phyloP scores from a whole-genome alignment of 352 stramenopile species.

The Pelagophyceae sp. region DNA sequence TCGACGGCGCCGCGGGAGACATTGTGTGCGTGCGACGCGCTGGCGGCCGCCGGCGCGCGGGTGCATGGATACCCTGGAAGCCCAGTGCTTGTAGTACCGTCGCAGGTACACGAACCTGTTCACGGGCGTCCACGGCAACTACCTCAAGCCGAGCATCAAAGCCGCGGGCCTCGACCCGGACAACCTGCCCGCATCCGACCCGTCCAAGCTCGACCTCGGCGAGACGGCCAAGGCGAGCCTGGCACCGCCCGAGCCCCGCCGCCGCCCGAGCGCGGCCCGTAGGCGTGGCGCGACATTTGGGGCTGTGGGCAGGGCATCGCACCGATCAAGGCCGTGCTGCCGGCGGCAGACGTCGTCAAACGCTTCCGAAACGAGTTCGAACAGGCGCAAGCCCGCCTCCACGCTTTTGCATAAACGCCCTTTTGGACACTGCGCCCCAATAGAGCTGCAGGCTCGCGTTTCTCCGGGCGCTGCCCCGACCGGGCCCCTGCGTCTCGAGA shows the following conservation, averaged over 20 bases:
- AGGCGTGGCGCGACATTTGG: not conserved
- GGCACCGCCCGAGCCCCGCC: not conserved
- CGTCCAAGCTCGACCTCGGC: not conserved
- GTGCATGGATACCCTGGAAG: too few species aligned
- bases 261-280: too few species aligned
- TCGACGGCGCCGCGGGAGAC: not conserved
- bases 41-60: too few species aligned
- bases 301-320: conserved; percentile 14
- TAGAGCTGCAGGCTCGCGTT: too few species aligned
- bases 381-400: not conserved
- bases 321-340: not conserved
- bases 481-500: too few species aligned
- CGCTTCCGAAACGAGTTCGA: not conserved
- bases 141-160: not conserved
- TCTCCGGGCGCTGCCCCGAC: too few species aligned
- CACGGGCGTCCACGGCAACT: conserved; percentile 14
- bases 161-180: conserved; percentile 16
- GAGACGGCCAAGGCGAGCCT: not conserved
- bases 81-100: too few species aligned
- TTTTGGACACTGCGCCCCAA: too few species aligned
- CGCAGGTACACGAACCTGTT: conserved; percentile 15
- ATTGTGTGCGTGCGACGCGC: too few species aligned
- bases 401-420: too few species aligned
- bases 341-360: not conserved
- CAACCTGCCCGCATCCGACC: not conserved